Evolutionary conservation across 2,329 filamentous ascomycete species (phyloP).

Genomic region (Setomelanomma holmii): DNA sequence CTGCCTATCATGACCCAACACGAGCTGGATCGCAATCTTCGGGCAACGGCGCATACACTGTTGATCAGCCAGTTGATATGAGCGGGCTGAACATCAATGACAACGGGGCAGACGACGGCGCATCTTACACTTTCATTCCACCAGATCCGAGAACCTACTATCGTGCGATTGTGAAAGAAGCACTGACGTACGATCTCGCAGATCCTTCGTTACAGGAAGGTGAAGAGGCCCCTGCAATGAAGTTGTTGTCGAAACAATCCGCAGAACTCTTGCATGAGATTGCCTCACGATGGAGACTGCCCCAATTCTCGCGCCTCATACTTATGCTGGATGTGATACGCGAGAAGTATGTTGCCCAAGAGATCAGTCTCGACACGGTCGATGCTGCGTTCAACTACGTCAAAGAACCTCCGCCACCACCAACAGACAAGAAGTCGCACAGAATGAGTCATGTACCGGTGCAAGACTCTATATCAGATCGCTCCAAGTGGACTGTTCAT

Average conservation of each 20-base stretch:
- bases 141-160: slow-evolving; percentile 83
- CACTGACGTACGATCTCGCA: slow-evolving; percentile 68
- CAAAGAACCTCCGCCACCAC: slow-evolving; percentile 73
- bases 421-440: slow-evolving; percentile 67
- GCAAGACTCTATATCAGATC: slow-evolving; percentile 53
- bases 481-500: slow-evolving; percentile 58
- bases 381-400: slow-evolving; percentile 83
- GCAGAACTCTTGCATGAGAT: slow-evolving; percentile 85
- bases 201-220: slow-evolving; percentile 61
- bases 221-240: slow-evolving; percentile 57
- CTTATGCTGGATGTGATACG: slow-evolving; percentile 83
- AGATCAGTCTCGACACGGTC: slow-evolving; percentile 80
- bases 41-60: slow-evolving; percentile 55
- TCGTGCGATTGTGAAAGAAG: slow-evolving; percentile 79
- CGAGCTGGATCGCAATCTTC: slow-evolving; percentile 55
- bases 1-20: slow-evolving; percentile 56
- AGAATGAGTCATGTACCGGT: slow-evolving; percentile 57
- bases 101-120: slow-evolving; percentile 58
- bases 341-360: slow-evolving; percentile 84
- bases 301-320: slow-evolving; percentile 79
- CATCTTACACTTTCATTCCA: slow-evolving; percentile 88
- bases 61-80: slow-evolving; percentile 74
- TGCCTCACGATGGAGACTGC: slow-evolving; percentile 86
- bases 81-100: slow-evolving; percentile 68
- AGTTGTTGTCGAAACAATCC: slow-evolving; percentile 75